Conservation (phyloP, 345 rosid genomes). For the Citrus sp. region DNA sequence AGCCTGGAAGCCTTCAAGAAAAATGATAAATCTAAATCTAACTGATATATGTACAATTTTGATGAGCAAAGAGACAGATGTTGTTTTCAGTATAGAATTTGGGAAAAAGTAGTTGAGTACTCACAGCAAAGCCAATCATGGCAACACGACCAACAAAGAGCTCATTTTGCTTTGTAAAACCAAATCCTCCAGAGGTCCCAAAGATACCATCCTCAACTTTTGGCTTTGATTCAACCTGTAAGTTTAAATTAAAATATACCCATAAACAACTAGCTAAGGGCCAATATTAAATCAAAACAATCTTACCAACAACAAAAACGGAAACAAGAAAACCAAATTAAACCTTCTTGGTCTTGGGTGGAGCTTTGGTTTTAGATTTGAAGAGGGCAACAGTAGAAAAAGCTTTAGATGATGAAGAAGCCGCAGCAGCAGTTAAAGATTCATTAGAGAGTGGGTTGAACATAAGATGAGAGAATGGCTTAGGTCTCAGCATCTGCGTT, state of each 20-base stretch:
- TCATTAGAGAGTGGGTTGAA: slow-evolving; percentile 28
- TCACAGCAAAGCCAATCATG: slow-evolving; percentile 97
- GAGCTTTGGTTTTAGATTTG: slow-evolving; percentile 82
- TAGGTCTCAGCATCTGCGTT: slow-evolving; percentile 45
- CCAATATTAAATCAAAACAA: not conserved
- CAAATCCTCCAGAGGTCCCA: slow-evolving; percentile 96
- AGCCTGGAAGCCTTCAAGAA: not conserved
- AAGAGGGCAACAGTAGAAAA: slow-evolving; percentile 64
- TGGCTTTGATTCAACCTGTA: slow-evolving; percentile 31
- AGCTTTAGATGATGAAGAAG: slow-evolving; percentile 19
- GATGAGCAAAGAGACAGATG: not conserved
- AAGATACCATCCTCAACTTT: slow-evolving; percentile 89
- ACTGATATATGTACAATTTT: not conserved
- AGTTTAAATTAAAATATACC: not conserved
- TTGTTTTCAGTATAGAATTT: not conserved
- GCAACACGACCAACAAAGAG: slow-evolving; percentile 99
- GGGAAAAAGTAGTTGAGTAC: slow-evolving; percentile 9
- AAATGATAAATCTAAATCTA: not conserved
- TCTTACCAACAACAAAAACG: not conserved
- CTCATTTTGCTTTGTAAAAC: slow-evolving; percentile 92
- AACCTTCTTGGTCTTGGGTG: slow-evolving; percentile 75
- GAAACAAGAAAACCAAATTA: not conserved
- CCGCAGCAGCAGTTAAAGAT: not conserved
- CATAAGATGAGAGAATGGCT: slow-evolving; percentile 33
- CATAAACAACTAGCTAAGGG: not conserved